phyloP scores from a whole-genome alignment of 225 moss, liverwort and hornwort species.

The Rhytidiadelphus loreus region DNA sequence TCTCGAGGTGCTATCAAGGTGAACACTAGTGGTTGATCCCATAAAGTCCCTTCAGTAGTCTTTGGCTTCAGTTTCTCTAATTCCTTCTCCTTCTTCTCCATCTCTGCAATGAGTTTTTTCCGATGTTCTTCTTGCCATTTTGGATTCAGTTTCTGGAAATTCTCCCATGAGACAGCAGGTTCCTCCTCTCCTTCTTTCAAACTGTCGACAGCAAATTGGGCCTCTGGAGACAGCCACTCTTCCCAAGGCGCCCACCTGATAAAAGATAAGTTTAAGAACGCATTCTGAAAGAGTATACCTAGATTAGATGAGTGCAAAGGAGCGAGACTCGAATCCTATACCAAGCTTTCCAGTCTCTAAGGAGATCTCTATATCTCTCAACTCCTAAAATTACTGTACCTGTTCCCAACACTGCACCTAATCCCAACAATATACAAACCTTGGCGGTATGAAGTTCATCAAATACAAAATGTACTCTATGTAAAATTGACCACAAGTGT shows the following conservation, averaged over 20 bases:
- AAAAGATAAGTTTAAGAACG: not conserved
- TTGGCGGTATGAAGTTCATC: not conserved
- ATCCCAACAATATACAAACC: not conserved
- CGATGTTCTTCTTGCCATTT: constrained; percentile 42
- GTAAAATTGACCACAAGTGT: not conserved
- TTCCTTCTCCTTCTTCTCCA: constrained; percentile 37
- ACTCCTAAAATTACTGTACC: not conserved
- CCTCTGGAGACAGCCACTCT: constrained; percentile 80
- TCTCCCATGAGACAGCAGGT: constrained; percentile 66
- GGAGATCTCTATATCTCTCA: not conserved
- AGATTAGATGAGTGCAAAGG: not conserved
- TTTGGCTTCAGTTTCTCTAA: constrained; percentile 19
- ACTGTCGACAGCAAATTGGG: constrained; percentile 93
- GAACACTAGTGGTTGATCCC: constrained; percentile 62
- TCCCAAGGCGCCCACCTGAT: constrained; percentile 96
- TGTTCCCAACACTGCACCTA: not conserved
- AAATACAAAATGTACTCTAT: not conserved
- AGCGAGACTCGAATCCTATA: not conserved
- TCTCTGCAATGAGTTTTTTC: constrained; percentile 42
- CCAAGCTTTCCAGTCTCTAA: not conserved
- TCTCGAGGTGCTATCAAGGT: constrained; percentile 75
- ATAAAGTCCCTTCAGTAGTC: constrained; percentile 47
- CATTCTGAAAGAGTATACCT: not conserved
- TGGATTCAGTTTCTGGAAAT: constrained; percentile 66
- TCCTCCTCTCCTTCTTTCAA: constrained; percentile 71